Evolutionary conservation across 441 rosid species (phyloP).

Genomic region (Populus tomentosa): DNA sequence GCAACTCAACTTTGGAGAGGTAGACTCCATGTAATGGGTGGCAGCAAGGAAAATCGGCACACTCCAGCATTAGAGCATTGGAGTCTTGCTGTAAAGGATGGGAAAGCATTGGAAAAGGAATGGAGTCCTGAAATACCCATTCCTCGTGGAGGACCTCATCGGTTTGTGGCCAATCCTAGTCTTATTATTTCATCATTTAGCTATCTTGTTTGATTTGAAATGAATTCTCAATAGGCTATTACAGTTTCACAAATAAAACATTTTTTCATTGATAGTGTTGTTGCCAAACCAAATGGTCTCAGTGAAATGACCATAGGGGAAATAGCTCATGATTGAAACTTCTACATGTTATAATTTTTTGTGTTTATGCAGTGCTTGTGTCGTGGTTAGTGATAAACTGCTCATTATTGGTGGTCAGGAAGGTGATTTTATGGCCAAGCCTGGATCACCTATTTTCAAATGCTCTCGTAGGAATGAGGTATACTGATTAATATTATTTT

Average conservation of each 20-base stretch:
- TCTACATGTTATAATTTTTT: not conserved
- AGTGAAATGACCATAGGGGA: not conserved
- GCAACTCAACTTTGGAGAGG: constrained; percentile 97
- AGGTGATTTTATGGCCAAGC: constrained; percentile 99
- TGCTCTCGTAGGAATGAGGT: constrained; percentile 93
- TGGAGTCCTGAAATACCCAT: constrained; percentile 88
- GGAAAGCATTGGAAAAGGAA: constrained; percentile 67
- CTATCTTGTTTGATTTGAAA: not conserved
- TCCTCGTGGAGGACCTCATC: constrained; percentile 95
- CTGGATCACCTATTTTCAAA: constrained; percentile 96
- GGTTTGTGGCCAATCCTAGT: constrained; percentile 38
- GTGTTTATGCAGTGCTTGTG: constrained; percentile 53
- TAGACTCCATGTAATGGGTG: constrained; percentile 98
- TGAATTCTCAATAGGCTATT: not conserved
- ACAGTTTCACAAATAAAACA: not conserved
- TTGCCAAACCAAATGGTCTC: not conserved
- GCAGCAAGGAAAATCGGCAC: constrained; percentile 87
- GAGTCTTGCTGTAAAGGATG: constrained; percentile 87
- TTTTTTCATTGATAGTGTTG: not conserved
- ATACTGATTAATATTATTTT: not conserved
- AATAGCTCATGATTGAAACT: not conserved
- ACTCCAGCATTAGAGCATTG: constrained; percentile 88
- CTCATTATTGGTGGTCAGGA: constrained; percentile 92
- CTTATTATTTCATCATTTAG: not conserved
- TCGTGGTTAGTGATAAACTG: constrained; percentile 68